Base-by-base conservation (phyloP, 2,329 filamentous ascomycete genomes). In the Eutypa lata region DNA sequence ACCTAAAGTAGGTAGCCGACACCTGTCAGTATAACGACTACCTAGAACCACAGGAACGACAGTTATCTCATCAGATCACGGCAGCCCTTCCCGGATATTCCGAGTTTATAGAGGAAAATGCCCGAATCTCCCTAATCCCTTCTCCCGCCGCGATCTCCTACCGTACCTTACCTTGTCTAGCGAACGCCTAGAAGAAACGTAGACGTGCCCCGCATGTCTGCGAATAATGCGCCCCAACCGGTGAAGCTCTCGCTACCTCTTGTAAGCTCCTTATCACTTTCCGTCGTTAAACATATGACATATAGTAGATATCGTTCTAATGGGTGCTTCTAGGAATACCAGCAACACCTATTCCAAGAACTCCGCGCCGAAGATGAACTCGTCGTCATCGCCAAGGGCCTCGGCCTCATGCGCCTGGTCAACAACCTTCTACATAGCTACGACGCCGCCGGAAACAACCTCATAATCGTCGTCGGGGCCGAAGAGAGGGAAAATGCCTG, bases 381-480 rank as follows among this genome's bases (percentile, higher is more conserved):
- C 59, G 88, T 97, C 64, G 81, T 99, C 51, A 82, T 97, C 51
- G 94, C 93, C 42, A 89, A 91, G 50, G 94, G 94, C 61, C 86
- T 99, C 47, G 94, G 94, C 62, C 86, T 97, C 45, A 83, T 97
- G 69, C 90, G 91, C 61, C 83, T 99, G 53, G 83, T 97, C 65
- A 95, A 91, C n/a, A 99, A 97, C 68, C 82, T 99, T 38, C 83
- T 99, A 26, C 94, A 99, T 72, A 92, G 92, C 19, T 97, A 97
- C 73, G 94, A 99, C 80, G 92, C 91, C 1, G 91, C 91, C 3
- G 94, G 94, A 14, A 95, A 94, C 73, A 97, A 96, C 66, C 77
- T 99, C 51, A 87, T 99, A 47, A 78, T 99, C 44, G 75, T 99
- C 19, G 85, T 97, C 42, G 92, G 91, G 10, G 92, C 94, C 35